phyloP scores from a whole-genome alignment of 352 stramenopile genomes.

The Phytophthora kernoviae region DNA sequence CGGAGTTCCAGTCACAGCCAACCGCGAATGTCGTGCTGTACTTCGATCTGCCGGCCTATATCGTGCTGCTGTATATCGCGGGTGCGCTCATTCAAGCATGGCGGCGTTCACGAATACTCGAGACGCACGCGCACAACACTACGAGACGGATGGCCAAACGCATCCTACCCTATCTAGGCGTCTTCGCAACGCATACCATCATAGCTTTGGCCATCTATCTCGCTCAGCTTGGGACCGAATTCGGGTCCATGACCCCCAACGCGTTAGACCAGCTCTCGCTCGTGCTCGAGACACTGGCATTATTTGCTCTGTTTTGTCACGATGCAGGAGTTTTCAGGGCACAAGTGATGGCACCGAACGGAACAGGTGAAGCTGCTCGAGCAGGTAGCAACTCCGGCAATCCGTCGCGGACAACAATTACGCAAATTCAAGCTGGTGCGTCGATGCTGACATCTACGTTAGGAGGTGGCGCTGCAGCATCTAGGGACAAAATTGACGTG shows the following conservation, averaged over 20 bases:
- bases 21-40: constrained; percentile 67
- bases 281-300: constrained; percentile 64
- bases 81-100: constrained; percentile 64
- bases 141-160: constrained; percentile 85
- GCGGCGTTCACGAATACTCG: constrained; percentile 71
- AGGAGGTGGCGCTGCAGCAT: constrained; percentile 2
- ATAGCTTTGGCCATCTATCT: constrained; percentile 63
- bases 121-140: constrained; percentile 77
- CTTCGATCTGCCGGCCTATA: constrained; percentile 69
- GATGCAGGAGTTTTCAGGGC: constrained; percentile 69
- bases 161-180: constrained; percentile 76
- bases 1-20: constrained; percentile 19
- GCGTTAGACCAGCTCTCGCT: constrained; percentile 75
- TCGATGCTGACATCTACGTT: constrained; percentile 29
- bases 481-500: constrained; percentile 59
- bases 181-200: constrained; percentile 62
- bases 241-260: constrained; percentile 52
- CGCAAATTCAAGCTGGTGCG: constrained; percentile 36
- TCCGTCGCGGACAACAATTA: constrained; percentile 20
- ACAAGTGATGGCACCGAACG: not conserved
- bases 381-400: constrained; percentile 15
- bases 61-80: constrained; percentile 73
- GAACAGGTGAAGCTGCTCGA: not conserved
- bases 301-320: constrained; percentile 81
- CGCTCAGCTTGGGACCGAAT: constrained; percentile 35